phyloP scores from a whole-genome alignment of 108 stramenopile species.

The Cyclotella sp. region DNA sequence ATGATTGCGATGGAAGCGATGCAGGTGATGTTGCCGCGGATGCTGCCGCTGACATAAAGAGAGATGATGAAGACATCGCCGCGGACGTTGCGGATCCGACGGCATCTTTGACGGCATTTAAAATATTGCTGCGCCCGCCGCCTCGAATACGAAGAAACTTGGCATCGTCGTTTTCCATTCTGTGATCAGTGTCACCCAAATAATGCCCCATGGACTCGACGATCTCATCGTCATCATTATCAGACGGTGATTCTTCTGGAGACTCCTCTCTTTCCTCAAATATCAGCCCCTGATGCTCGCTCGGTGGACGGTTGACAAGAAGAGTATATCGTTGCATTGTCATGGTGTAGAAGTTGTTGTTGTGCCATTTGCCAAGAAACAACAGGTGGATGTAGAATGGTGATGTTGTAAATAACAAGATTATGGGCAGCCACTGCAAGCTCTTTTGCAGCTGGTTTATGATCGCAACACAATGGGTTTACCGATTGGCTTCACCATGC shows the following conservation, averaged over 20 bases:
- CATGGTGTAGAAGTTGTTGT: not conserved
- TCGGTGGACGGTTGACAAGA: conserved; percentile 3
- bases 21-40: not conserved
- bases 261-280: conserved; percentile 3
- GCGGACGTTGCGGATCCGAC: not conserved
- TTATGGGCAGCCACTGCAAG: too few relatives aligned
- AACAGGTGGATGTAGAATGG: too few relatives aligned
- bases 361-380: too few relatives aligned
- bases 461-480: too few relatives aligned
- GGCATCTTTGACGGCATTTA: not conserved
- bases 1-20: not conserved
- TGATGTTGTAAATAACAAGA: too few relatives aligned
- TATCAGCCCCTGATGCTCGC: not conserved
- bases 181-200: too few relatives aligned
- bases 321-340: conserved; percentile 8
- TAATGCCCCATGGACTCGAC: not conserved
- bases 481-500: too few relatives aligned
- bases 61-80: not conserved
- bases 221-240: not conserved
- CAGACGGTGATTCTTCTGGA: not conserved
- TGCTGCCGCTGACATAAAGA: not conserved
- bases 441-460: too few relatives aligned
- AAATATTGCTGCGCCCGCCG: not conserved
- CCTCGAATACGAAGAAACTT: conserved; percentile 6
- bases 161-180: not conserved